Evolutionary conservation across 164 flowering plant genomes (phyloP).

Genomic region (Macadamia tetraphylla): DNA sequence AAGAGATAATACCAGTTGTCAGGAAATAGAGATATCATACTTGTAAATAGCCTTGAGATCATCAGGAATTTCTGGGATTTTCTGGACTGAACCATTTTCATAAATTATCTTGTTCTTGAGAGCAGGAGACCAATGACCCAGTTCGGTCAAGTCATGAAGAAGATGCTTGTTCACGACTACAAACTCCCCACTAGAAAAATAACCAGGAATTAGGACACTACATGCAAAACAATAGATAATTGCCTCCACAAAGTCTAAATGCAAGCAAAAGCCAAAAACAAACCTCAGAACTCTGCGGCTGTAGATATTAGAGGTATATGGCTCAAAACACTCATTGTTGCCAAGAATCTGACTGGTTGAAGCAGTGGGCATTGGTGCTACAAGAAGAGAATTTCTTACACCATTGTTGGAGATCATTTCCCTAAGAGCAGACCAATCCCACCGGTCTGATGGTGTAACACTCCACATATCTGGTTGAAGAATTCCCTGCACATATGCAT

Average conservation of each 20-base stretch:
- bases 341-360: conserved; percentile 99
- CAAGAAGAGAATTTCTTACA: conserved; percentile 86
- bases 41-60: conserved; percentile 72
- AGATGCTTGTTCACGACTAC: conserved; percentile 98
- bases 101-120: conserved; percentile 80
- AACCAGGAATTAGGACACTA: neutral
- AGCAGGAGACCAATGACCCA: conserved; percentile 92
- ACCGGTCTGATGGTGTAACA: conserved; percentile 69
- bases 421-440: conserved; percentile 85
- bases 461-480: conserved; percentile 95
- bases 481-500: conserved; percentile 55
- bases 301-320: conserved; percentile 94
- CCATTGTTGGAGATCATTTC: conserved; percentile 61
- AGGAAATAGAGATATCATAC: conserved; percentile 28
- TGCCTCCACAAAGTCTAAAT: neutral
- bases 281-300: conserved; percentile 93
- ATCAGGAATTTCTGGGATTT: conserved; percentile 65
- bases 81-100: conserved; percentile 82
- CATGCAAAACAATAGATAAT: neutral
- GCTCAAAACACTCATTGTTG: conserved; percentile 97
- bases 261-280: conserved; percentile 3
- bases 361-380: conserved; percentile 99
- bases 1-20: neutral
- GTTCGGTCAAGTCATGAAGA: conserved; percentile 92
- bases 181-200: conserved; percentile 78